A percentile compares a stretch with the other conserved stretches of the same genome.
Evolutionary conservation across 2,329 filamentous ascomycete genomes (phyloP).

Genomic region (Bipolaris victoriae): DNA sequence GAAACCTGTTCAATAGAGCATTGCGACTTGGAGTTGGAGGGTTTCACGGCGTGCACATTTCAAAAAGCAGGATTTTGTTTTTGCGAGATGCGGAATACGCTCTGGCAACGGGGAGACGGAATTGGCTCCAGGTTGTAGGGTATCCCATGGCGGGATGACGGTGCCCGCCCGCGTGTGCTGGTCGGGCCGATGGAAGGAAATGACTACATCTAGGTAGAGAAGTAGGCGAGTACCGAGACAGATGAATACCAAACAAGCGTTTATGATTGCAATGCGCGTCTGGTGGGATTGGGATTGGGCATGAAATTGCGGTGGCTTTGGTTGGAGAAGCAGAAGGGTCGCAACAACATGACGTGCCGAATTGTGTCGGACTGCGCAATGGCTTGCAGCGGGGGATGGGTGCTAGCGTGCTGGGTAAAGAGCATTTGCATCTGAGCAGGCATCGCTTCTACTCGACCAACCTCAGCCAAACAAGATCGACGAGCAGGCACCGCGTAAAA

Average conservation of each 20-base stretch:
- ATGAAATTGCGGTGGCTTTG: background rate
- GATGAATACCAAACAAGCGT: conserved; percentile 24
- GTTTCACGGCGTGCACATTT: conserved; percentile 33
- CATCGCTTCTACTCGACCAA: conserved; percentile 23
- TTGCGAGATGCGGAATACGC: conserved; percentile 20
- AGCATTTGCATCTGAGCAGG: conserved; percentile 6
- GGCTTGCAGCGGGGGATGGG: conserved; percentile 3
- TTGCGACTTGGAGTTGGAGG: conserved; percentile 46
- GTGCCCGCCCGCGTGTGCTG: conserved; percentile 18
- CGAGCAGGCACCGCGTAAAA: conserved; percentile 17
- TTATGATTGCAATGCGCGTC: conserved; percentile 13
- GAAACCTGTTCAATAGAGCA: conserved; percentile 36
- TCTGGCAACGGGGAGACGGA: conserved; percentile 19
- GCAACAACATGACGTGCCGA: background rate
- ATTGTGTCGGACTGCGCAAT: background rate
- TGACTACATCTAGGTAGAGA: conserved; percentile 7
- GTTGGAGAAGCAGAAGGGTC: background rate
- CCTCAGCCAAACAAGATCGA: conserved; percentile 15
- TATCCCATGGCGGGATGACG: conserved; percentile 15
- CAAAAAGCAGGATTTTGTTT: conserved; percentile 36
- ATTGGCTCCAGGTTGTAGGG: conserved; percentile 17
- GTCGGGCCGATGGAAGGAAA: conserved; percentile 22
- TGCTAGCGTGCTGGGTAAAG: conserved; percentile 28
- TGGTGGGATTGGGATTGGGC: background rate
- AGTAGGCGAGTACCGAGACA: conserved; percentile 14